A percentile compares a stretch with the other conserved stretches of the same genome.
phyloP scores from a whole-genome alignment of 768 basidiomycete species.

The Mycena olivaceomarginata region DNA sequence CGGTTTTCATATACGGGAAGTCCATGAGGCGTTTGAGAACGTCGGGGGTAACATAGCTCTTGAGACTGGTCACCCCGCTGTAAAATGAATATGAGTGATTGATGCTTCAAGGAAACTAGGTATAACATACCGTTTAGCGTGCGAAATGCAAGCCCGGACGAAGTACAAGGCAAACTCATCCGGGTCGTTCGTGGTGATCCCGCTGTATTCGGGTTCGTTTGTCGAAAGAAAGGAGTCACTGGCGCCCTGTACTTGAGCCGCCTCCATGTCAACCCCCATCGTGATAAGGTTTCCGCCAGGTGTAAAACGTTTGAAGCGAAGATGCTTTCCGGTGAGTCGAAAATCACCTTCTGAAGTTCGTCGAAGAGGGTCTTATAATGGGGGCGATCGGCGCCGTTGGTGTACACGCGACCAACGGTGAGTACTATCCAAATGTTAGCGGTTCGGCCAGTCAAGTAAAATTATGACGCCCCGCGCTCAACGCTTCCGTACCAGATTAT shows the following conservation, averaged over 20 bases:
- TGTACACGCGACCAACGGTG: slow-evolving; percentile 41
- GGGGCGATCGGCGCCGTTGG: no score
- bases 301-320: no score
- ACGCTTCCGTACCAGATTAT: slow-evolving; percentile 24
- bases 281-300: no score
- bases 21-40: slow-evolving; percentile 35
- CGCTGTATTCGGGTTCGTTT: slow-evolving; percentile 44
- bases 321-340: no score
- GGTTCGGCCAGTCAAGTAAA: not conserved
- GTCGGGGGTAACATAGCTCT: not conserved
- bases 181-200: slow-evolving; percentile 15
- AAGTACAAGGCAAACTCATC: slow-evolving; percentile 37
- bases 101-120: no score
- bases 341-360: no score
- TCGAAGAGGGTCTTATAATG: no score
- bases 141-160: slow-evolving; percentile 33
- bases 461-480: slow-evolving; percentile 36
- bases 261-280: no score
- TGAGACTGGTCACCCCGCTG: no score
- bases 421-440: slow-evolving; percentile 33
- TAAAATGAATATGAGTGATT: no score
- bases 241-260: slow-evolving; percentile 43
- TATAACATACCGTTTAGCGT: slow-evolving; percentile 4
- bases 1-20: slow-evolving; percentile 39
- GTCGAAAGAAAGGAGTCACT: slow-evolving; percentile 42